Conservation (phyloP, 257 asterid species). For the Nicotiana obtusifolia region DNA sequence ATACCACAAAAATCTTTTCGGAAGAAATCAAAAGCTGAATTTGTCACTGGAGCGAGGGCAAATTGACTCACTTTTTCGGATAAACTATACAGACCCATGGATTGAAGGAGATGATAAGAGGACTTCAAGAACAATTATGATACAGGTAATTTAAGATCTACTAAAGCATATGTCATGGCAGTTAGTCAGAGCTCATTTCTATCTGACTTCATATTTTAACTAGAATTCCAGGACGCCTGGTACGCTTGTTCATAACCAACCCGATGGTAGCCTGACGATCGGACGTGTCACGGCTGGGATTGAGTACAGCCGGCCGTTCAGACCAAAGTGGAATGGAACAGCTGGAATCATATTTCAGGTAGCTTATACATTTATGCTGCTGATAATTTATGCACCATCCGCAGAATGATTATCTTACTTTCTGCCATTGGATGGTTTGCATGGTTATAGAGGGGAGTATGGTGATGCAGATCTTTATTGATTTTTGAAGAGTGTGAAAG, state of each 20-base stretch:
- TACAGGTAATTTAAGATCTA: constrained; percentile 56
- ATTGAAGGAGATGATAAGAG: constrained; percentile 97
- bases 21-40: constrained; percentile 94
- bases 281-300: constrained; percentile 91
- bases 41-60: constrained; percentile 94
- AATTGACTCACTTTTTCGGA: constrained; percentile 81
- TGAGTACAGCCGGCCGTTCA: constrained; percentile 86
- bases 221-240: constrained; percentile 99
- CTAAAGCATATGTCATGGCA: constrained; percentile 5
- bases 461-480: background rate
- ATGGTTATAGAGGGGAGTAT: background rate
- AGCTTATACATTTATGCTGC: constrained; percentile 3
- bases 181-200: constrained; percentile 12
- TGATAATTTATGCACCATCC: background rate
- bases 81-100: constrained; percentile 96
- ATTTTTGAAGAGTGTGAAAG: background rate
- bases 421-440: background rate
- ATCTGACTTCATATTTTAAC: constrained; percentile 11
- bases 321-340: constrained; percentile 96
- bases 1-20: constrained; percentile 85
- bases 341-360: constrained; percentile 87
- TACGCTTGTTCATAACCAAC: constrained; percentile 85
- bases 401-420: background rate
- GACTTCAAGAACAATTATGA: constrained; percentile 90
- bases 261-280: constrained; percentile 58